Evolutionary conservation across 1,139 yeast species (phyloP).

Genomic region (Petasospora rhodanensis): DNA sequence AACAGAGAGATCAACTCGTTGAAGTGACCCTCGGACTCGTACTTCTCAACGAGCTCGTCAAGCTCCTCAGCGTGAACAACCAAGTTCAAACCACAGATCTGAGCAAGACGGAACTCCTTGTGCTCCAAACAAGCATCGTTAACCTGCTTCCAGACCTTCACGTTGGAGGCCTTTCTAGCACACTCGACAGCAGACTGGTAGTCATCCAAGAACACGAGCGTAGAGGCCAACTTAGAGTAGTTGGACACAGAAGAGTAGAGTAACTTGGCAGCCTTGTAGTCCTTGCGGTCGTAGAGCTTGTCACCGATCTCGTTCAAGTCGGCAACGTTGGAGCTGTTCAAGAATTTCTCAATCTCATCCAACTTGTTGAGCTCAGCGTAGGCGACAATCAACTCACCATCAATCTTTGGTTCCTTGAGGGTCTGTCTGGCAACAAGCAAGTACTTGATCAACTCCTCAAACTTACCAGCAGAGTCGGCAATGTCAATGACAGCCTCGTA

Average conservation of each 20-base stretch:
- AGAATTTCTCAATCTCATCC: slow-evolving; percentile 77
- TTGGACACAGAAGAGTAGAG: slow-evolving; percentile 83
- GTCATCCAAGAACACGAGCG: slow-evolving; percentile 85
- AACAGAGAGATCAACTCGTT: slow-evolving; percentile 86
- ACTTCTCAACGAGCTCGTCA: slow-evolving; percentile 81
- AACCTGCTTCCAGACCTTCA: slow-evolving; percentile 95
- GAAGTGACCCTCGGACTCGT: slow-evolving; percentile 88
- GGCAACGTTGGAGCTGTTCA: slow-evolving; percentile 88
- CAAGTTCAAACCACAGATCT: slow-evolving; percentile 96
- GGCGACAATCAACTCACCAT: slow-evolving; percentile 84
- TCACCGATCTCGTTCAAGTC: slow-evolving; percentile 92
- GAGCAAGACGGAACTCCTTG: slow-evolving; percentile 94
- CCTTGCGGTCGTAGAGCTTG: slow-evolving; percentile 72
- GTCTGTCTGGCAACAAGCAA: slow-evolving; percentile 93
- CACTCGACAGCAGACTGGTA: slow-evolving; percentile 97
- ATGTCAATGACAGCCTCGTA: slow-evolving; percentile 91
- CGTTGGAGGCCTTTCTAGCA: slow-evolving; percentile 96
- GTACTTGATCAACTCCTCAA: slow-evolving; percentile 84
- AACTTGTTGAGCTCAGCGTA: slow-evolving; percentile 77
- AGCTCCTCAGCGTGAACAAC: slow-evolving; percentile 97
- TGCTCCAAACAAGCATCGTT: slow-evolving; percentile 94
- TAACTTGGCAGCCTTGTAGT: slow-evolving; percentile 90
- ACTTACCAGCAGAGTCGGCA: slow-evolving; percentile 94
- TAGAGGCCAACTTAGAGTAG: slow-evolving; percentile 93
- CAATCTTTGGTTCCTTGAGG: slow-evolving; percentile 86